Conservation (phyloP, 176 grass and related monocot genomes). For the Hordeum marinum region DNA sequence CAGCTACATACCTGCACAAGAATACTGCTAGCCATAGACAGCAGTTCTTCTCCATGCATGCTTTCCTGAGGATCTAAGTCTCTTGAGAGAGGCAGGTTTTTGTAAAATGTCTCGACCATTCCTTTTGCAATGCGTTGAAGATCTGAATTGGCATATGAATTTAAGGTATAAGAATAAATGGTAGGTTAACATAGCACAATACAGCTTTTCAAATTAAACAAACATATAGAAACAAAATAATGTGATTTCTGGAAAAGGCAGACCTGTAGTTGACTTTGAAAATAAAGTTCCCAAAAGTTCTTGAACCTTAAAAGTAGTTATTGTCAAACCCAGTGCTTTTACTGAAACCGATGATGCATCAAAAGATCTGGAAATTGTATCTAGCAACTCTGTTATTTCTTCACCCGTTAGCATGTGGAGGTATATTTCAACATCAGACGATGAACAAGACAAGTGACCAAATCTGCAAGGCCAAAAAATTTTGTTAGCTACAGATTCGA, state of each 20-base stretch:
- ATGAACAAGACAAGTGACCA: constrained; percentile 74
- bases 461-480: constrained; percentile 51
- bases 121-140: constrained; percentile 58
- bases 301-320: constrained; percentile 77
- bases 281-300: constrained; percentile 71
- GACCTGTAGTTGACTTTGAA: constrained; percentile 55
- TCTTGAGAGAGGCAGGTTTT: constrained; percentile 79
- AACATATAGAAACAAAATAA: constrained; percentile 9
- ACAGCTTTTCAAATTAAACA: background rate
- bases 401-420: constrained; percentile 58
- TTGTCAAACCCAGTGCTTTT: constrained; percentile 52
- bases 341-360: constrained; percentile 50
- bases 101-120: constrained; percentile 77
- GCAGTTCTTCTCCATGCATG: constrained; percentile 92
- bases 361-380: constrained; percentile 47
- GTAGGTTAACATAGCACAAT: background rate
- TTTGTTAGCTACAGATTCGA: constrained; percentile 11
- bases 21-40: constrained; percentile 79
- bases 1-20: constrained; percentile 66
- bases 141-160: constrained; percentile 49
- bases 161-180: constrained; percentile 2
- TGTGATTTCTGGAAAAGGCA: background rate
- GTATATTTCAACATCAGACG: constrained; percentile 85
- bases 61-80: constrained; percentile 92
- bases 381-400: constrained; percentile 62